phyloP scores from a whole-genome alignment of 306 rosid genomes.

The Hippophae tibetana region DNA sequence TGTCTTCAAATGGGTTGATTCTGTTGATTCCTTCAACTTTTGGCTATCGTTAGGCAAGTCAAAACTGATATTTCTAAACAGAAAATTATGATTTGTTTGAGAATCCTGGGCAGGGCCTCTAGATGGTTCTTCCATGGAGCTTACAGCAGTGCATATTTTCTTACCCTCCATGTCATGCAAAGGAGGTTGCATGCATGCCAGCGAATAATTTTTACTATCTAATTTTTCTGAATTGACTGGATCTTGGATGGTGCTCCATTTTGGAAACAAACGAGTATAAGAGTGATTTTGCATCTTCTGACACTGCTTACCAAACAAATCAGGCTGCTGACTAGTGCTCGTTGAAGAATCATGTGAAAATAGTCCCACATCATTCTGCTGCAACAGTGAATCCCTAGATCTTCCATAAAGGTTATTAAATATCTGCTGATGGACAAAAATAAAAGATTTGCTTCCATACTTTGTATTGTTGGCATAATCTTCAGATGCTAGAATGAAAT shows the following conservation, averaged over 20 bases:
- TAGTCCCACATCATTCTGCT: slow-evolving; percentile 28
- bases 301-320: slow-evolving; percentile 27
- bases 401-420: slow-evolving; percentile 28
- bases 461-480: slow-evolving; percentile 24
- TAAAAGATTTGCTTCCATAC: slow-evolving; percentile 30
- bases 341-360: slow-evolving; percentile 28
- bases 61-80: slow-evolving; percentile 33
- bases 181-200: slow-evolving; percentile 33
- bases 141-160: slow-evolving; percentile 40
- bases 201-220: slow-evolving; percentile 25
- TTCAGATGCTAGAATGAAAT: slow-evolving; percentile 31
- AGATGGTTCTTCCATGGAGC: slow-evolving; percentile 40
- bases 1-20: slow-evolving; percentile 34
- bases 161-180: slow-evolving; percentile 33
- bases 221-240: slow-evolving; percentile 21
- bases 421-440: slow-evolving; percentile 36
- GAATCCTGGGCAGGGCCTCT: slow-evolving; percentile 39
- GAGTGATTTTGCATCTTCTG: slow-evolving; percentile 31
- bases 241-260: slow-evolving; percentile 30
- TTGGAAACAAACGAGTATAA: slow-evolving; percentile 21
- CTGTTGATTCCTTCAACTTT: slow-evolving; percentile 26
- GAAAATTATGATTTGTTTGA: slow-evolving; percentile 43
- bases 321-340: slow-evolving; percentile 24
- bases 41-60: slow-evolving; percentile 33
- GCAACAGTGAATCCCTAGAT: slow-evolving; percentile 30